Evolutionary conservation across 23 red algal species (phyloP), one percentile per base, ranked within the genome.

Genomic region (Gracilaria domingensis): DNA sequence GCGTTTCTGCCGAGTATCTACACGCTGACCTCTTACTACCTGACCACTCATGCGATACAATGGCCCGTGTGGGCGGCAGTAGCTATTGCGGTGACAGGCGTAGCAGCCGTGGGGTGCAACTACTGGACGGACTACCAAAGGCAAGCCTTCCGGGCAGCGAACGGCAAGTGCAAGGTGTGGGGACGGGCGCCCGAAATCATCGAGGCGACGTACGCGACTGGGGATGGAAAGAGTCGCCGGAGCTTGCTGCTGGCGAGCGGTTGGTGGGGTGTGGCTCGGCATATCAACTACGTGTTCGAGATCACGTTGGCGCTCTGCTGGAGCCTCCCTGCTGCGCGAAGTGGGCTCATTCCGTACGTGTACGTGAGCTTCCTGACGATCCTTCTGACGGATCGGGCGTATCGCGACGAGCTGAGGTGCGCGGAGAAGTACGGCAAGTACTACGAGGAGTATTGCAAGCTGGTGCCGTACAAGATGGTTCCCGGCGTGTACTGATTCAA

Each of bases 241-340:
- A 91, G 72, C 66, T 70, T 96, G 62, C 44, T 99, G 29, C 78
- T 99, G 61, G 97, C 95, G 18, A 93, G 88, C 57, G 97, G 97
- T 16, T 99, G 86, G 78, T 99, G 97, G 97, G 94, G 97, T 8
- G 59, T 95, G 17, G 91, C 97, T 21, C 81, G 97, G 12, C 93
- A 99, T 72, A 92, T 96, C 65, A 99, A 99, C 65, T 99, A 96
- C 81, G 84, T 89, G 55, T 93, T 95, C 55, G 97, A 99, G 61
- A 87, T 99, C 60, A 47, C 80, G 53, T 40, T 99, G 62, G 94
- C 97, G 32, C 59, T 95, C 11, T 78, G 91, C 69, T 96, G 93
- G 84, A 85, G 91, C 82, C 25, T 96, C 23, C 97, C 97, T 14
- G 88, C 83, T 26, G 97, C 91, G n/a, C 42, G 60, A 23, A 48